Evolutionary conservation across 345 rosid genomes (phyloP), one percentile per base, ranked within the genome.

Genomic region (Populus alba): DNA sequence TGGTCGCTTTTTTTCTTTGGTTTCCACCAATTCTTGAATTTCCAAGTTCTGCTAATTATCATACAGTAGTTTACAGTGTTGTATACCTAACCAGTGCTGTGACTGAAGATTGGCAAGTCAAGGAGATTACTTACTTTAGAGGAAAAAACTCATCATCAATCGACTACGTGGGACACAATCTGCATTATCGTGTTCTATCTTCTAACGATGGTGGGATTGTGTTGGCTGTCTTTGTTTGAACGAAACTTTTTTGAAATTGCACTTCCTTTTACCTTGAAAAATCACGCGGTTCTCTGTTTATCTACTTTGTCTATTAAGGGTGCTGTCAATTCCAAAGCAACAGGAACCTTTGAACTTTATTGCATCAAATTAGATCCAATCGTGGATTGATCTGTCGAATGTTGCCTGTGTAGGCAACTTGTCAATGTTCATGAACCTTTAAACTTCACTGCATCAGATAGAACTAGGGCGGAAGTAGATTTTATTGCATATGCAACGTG

Each of bases 141-240:
- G 35, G 49, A 72, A 47, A 65, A 70, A 31, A 22, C 29, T 75
- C 71, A 74, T 63, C 75, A n/a, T 68, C 45, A 38, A 17, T 75
- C 35, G 27, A 27, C 68, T 23, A 27, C 15, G 66, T 75, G 77
- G 65, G 77, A 70, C 68, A 39, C 67, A 0, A 62, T 53, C 69
- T 77, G 47, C 74, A 81, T 87, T 71, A 81, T 85, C 71, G 79
- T 85, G 87, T 83, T 80, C 41, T 70, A 39, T 70, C 39, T 70
- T 70, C 63, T 49, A 53, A 77, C 78, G 65, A 70, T 85, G 82
- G 82, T 83, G 84, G 82, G 87, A 83, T 74, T 82, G 65, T 78
- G 45, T 27, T 80, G 70, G 79, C 69, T 43, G 62, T 71, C 82
- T 78, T 76, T 83, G 72, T 77, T 22, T 55, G 41, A 35, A 74